Base-by-base conservation (phyloP, 768 basidiomycete genomes). In the Erythrobasidium yunnanense region DNA sequence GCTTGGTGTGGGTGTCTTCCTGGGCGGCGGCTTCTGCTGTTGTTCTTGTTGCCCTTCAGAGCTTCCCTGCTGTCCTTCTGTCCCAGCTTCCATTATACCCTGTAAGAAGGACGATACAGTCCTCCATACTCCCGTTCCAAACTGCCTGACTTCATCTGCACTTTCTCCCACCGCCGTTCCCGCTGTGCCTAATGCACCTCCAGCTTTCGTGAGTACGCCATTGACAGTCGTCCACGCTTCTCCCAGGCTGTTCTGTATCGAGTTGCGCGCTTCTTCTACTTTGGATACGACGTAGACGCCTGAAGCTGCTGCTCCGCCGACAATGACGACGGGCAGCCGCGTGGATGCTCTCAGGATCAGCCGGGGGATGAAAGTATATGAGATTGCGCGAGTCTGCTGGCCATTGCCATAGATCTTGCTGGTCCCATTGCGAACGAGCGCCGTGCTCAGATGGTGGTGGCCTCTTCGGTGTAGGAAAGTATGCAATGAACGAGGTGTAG, bases 201-300 rank as follows among this genome's bases (percentile, higher is more conserved):
- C 60, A 7, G 38, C n/a, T 27, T n/a, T n/a, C n/a, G n/a, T n/a
- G n/a, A n/a, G n/a, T n/a, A n/a, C n/a, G n/a, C n/a, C n/a, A n/a
- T n/a, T n/a, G n/a, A n/a, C n/a, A n/a, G 60, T 63, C 20, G n/a
- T 30, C n/a, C 45, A 23, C 23, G 33, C 27, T 8, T 63, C 60
- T 23, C 52, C 47, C 8, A 63, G 46, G 29, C 32, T 49, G 7
- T 33, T 49, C 22, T 63, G 20, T 6, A 63, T 49, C 2, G 46
- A 50, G 11, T 22, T 51, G 32, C 60, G n/a, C 27, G 60, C 60
- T 32, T 46, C 60, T 32, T 63, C 60, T 4, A 63, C 60, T 25
- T 63, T 63, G 2, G 60, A 32, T 13, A 63, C 46, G 2, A 63
- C 60, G 49, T 63, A 63, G 17, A 49, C 60, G 5, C 60, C 60